Evolutionary conservation across 495 filamentous ascomycete genomes (phyloP).

Genomic region (Trichoderma erinaceum): DNA sequence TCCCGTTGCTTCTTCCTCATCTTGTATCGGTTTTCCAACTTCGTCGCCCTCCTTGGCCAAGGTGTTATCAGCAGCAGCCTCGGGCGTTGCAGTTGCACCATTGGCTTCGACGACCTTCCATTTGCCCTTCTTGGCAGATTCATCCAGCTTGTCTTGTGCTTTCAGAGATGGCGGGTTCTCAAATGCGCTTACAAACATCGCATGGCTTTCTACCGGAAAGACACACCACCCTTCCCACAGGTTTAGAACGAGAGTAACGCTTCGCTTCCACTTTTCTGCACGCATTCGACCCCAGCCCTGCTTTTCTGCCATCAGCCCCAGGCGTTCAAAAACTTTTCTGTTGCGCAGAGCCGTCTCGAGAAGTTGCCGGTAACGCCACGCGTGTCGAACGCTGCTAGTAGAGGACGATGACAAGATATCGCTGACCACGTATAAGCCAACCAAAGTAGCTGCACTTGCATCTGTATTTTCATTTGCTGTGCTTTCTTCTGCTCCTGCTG

Average conservation of each 20-base stretch:
- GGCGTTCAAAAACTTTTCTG: slow-evolving; percentile 68
- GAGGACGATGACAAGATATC: slow-evolving; percentile 85
- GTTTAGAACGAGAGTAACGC: slow-evolving; percentile 63
- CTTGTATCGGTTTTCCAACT: slow-evolving; percentile 16
- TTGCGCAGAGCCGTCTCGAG: slow-evolving; percentile 71
- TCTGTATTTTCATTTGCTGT: slow-evolving; percentile 43
- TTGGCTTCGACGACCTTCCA: slow-evolving; percentile 52
- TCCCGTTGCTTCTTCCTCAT: slow-evolving; percentile 36
- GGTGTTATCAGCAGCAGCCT: background rate
- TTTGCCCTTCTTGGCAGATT: slow-evolving; percentile 52
- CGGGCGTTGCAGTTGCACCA: background rate
- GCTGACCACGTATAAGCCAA: slow-evolving; percentile 79
- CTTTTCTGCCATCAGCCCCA: slow-evolving; percentile 72
- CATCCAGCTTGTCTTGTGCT: slow-evolving; percentile 41
- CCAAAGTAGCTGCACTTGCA: slow-evolving; percentile 64
- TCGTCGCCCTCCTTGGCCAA: slow-evolving; percentile 23
- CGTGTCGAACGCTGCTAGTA: slow-evolving; percentile 75
- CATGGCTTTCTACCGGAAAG: slow-evolving; percentile 70
- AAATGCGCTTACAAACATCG: slow-evolving; percentile 66
- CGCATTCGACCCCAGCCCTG: slow-evolving; percentile 76
- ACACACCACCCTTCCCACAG: slow-evolving; percentile 90
- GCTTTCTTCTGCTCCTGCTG: slow-evolving; percentile 25
- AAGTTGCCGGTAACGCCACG: slow-evolving; percentile 83
- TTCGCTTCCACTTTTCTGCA: slow-evolving; percentile 86
- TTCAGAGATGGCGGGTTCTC: slow-evolving; percentile 62